Conservation (phyloP, 129 eudicot species). For the Calendula officinalis region DNA sequence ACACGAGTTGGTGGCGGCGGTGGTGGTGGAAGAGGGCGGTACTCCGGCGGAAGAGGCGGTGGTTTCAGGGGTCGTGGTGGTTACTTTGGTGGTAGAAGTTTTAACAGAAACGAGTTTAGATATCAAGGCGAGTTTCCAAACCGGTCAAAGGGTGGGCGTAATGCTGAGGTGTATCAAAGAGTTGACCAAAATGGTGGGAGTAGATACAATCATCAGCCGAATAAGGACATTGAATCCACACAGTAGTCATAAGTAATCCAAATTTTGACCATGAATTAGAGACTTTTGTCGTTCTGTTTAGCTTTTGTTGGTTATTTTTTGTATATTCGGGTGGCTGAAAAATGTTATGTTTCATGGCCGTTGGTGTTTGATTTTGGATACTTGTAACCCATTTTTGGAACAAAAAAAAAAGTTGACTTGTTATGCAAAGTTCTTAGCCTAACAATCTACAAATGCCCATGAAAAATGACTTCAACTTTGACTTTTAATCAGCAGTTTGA, state of each 20-base stretch:
- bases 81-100: conserved; percentile 52
- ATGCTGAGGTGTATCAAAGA: conserved; percentile 43
- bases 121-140: conserved; percentile 39
- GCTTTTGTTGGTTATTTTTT: not conserved
- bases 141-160: conserved; percentile 45
- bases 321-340: conserved; percentile 28
- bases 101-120: conserved; percentile 53
- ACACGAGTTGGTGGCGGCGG: conserved; percentile 50
- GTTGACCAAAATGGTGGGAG: conserved; percentile 47
- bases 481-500: too few relatives aligned
- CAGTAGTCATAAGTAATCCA: conserved; percentile 21
- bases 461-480: too few relatives aligned
- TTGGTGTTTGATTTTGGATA: conserved; percentile 20
- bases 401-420: not conserved
- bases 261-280: conserved; percentile 42
- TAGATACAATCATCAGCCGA: conserved; percentile 31
- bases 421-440: conserved; percentile 14
- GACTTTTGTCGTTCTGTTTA: not conserved
- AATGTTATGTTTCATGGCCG: conserved; percentile 16
- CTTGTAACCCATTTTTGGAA: conserved; percentile 16
- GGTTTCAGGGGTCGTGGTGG: conserved; percentile 59
- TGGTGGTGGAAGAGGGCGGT: conserved; percentile 63
- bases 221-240: conserved; percentile 29
- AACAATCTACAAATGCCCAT: not conserved
- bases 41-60: conserved; percentile 49